Conservation (phyloP, 225 moss, liverwort and hornwort species). For the Bryoerythrophyllum caledonicum region DNA sequence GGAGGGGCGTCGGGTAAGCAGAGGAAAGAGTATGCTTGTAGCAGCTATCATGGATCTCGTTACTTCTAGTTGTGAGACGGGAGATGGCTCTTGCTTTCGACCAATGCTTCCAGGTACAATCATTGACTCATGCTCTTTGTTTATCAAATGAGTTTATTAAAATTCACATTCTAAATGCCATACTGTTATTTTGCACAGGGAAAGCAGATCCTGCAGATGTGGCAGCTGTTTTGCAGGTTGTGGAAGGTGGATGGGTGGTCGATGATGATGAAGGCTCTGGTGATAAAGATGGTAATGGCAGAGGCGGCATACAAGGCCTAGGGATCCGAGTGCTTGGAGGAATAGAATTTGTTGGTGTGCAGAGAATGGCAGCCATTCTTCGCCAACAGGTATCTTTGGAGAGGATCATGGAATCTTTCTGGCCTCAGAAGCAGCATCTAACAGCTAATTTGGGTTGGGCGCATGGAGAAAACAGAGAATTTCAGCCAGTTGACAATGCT, state of each 20-base stretch:
- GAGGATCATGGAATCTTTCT: slow-evolving; percentile 31
- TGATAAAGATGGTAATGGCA: slow-evolving; percentile 57
- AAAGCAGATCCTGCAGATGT: slow-evolving; percentile 93
- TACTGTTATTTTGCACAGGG: slow-evolving; percentile 36
- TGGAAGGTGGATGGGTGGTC: slow-evolving; percentile 76
- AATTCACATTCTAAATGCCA: slow-evolving; percentile 9
- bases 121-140: slow-evolving; percentile 13
- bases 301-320: slow-evolving; percentile 73
- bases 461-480: slow-evolving; percentile 20
- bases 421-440: slow-evolving; percentile 32
- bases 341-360: slow-evolving; percentile 79
- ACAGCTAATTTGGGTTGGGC: slow-evolving; percentile 28
- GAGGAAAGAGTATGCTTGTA: slow-evolving; percentile 92
- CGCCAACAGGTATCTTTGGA: slow-evolving; percentile 16
- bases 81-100: slow-evolving; percentile 53
- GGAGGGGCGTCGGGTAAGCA: slow-evolving; percentile 50
- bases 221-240: slow-evolving; percentile 83
- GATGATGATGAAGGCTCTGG: slow-evolving; percentile 65
- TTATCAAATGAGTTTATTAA: not conserved
- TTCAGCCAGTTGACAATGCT: slow-evolving; percentile 30
- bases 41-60: slow-evolving; percentile 97
- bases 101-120: slow-evolving; percentile 72
- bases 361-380: slow-evolving; percentile 37
- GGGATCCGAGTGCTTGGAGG: slow-evolving; percentile 80
- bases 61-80: slow-evolving; percentile 82